A percentile compares a stretch with the other conserved stretches of the same genome.
These are phyloP conservation scores for Trifolium fragiferum DNA, from an alignment of 306 rosid species.

Conservation along the genomic window DNA sequence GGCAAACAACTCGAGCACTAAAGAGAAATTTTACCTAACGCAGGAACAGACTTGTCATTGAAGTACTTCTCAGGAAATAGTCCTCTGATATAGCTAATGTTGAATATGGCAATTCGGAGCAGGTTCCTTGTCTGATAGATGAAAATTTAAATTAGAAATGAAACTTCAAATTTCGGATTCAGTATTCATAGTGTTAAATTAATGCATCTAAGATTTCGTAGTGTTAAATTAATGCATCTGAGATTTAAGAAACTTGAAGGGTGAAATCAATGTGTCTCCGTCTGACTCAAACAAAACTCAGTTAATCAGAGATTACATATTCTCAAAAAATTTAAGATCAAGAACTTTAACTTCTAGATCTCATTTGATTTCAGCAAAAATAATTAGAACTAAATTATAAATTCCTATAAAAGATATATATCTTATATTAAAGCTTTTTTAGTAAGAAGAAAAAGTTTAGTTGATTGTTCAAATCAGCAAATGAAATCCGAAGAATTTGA, in stretches of 20 bases:
- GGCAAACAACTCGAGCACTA: background rate
- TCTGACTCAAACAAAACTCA: slow-evolving; percentile 14
- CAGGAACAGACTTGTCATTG: slow-evolving; percentile 91
- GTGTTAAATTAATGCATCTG: background rate
- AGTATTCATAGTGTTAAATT: slow-evolving; percentile 4
- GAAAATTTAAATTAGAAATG: slow-evolving; percentile 28
- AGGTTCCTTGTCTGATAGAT: slow-evolving; percentile 82
- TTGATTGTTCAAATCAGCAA: background rate
- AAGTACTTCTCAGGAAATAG: slow-evolving; percentile 94
- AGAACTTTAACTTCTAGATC: slow-evolving; percentile 24
- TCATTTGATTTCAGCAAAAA: background rate
- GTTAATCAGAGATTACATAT: background rate
- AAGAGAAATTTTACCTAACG: slow-evolving; percentile 66
- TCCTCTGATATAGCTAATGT: slow-evolving; percentile 95
- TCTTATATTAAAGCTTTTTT: background rate
- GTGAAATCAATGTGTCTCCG: slow-evolving; percentile 2
- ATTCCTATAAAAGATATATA: background rate
- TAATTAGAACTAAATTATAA: background rate
- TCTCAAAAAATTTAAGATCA: slow-evolving; percentile 5
- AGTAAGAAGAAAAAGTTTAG: background rate
- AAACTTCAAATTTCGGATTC: slow-evolving; percentile 24
- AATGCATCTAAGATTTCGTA: background rate
- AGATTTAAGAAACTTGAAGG: slow-evolving; percentile 8
- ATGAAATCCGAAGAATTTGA: slow-evolving; percentile 26
- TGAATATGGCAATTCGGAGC: slow-evolving; percentile 94